Percentiles rank a stretch among this genome's conserved stretches.
phyloP scores from a whole-genome alignment of 495 filamentous ascomycete species.

The Penicillium coprophilum region DNA sequence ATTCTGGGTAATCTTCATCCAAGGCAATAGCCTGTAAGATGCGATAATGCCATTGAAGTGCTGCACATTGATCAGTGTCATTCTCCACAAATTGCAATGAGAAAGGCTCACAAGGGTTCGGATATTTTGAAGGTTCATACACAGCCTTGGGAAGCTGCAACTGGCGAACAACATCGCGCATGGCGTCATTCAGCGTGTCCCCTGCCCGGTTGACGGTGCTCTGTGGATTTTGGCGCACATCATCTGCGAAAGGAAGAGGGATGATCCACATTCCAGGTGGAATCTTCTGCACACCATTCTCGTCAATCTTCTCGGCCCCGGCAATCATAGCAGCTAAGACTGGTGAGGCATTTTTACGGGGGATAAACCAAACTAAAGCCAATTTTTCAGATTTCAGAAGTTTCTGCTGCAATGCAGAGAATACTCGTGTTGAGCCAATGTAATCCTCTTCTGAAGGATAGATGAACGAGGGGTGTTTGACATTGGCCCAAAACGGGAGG shows the following conservation, averaged over 20 bases:
- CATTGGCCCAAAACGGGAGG: conserved; percentile 81
- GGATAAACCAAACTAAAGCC: conserved; percentile 85
- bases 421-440: conserved; percentile 88
- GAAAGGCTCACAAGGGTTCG: conserved; percentile 65
- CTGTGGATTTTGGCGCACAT: conserved; percentile 73
- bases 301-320: conserved; percentile 63
- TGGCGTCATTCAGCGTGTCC: conserved; percentile 70
- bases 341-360: conserved; percentile 75
- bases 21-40: conserved; percentile 90
- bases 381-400: conserved; percentile 74
- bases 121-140: conserved; percentile 84
- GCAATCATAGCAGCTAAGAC: conserved; percentile 78
- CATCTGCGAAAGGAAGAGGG: conserved; percentile 86
- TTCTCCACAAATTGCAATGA: background rate
- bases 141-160: conserved; percentile 83
- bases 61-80: conserved; percentile 22
- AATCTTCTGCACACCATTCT: conserved; percentile 63
- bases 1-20: conserved; percentile 84
- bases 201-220: conserved; percentile 58
- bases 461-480: conserved; percentile 84
- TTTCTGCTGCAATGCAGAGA: conserved; percentile 86
- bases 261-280: conserved; percentile 89
- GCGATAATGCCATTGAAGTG: conserved; percentile 96
- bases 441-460: conserved; percentile 91
- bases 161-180: conserved; percentile 79